Evolutionary conservation across 306 rosid species (phyloP).

Genomic region (Rosa chinensis): DNA sequence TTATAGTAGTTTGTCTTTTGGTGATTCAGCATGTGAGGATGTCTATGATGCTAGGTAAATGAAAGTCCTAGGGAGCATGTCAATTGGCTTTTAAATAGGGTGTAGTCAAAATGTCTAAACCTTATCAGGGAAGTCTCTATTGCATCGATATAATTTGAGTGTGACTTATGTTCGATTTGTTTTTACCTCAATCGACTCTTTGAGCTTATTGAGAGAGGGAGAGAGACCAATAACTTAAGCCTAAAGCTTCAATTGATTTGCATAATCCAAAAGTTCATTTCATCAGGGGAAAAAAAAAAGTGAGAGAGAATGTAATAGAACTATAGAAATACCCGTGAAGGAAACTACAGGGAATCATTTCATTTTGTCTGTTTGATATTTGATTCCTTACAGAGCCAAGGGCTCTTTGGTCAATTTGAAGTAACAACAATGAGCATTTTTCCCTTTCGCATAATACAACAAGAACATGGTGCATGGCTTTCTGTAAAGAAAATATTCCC

Average conservation of each 20-base stretch:
- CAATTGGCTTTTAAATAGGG: too few relatives aligned
- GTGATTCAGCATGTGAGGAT: too few relatives aligned
- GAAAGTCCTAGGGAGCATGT: too few relatives aligned
- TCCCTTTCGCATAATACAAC: constrained; percentile 8
- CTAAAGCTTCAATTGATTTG: neutral
- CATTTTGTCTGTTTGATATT: constrained; percentile 4
- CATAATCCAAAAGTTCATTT: neutral
- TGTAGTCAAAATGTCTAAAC: too few relatives aligned
- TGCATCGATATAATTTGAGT: too few relatives aligned
- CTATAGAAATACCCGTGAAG: neutral
- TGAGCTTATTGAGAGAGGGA: neutral
- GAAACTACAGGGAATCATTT: neutral
- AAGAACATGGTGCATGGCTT: neutral
- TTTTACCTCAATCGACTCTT: too few relatives aligned
- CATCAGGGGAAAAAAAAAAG: neutral
- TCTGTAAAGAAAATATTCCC: neutral
- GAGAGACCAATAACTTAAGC: neutral
- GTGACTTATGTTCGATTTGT: too few relatives aligned
- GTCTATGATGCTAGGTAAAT: too few relatives aligned
- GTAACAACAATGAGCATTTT: too few relatives aligned
- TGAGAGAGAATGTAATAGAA: neutral
- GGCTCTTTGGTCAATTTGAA: constrained; percentile 5
- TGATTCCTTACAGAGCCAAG: neutral
- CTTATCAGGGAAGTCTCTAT: too few relatives aligned
- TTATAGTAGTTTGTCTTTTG: too few relatives aligned